Percentiles rank a stretch among this genome's conserved stretches.
Conservation (phyloP, 2,329 filamentous ascomycete species). For the Microcera coccophila region DNA sequence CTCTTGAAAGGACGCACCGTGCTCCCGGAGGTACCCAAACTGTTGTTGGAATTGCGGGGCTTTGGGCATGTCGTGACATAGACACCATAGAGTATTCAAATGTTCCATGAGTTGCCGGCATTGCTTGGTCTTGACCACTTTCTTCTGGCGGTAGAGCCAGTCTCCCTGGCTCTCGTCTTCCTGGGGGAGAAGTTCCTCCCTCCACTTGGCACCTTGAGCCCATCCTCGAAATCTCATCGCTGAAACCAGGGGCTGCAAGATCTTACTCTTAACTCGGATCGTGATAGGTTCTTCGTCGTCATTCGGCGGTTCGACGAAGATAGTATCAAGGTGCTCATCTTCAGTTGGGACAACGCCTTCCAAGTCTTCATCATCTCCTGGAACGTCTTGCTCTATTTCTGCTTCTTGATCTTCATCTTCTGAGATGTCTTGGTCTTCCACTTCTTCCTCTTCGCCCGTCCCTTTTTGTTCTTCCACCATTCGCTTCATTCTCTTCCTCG, state of each 20-base stretch:
- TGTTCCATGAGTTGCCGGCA: constrained; percentile 13
- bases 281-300: constrained; percentile 3
- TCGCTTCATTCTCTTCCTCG: not conserved
- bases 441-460: not conserved
- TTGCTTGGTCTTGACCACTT: not conserved
- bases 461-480: not conserved
- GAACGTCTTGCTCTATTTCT: not conserved
- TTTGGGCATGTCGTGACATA: constrained; percentile 15
- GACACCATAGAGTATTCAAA: constrained; percentile 11
- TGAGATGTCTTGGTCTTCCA: not conserved
- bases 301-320: constrained; percentile 15
- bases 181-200: not conserved
- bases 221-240: not conserved
- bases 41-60: constrained; percentile 11
- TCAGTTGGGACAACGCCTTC: not conserved
- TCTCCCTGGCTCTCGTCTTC: constrained; percentile 1
- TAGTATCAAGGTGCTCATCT: constrained; percentile 13
- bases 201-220: constrained; percentile 10
- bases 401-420: not conserved
- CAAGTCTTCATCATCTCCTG: not conserved
- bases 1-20: constrained; percentile 3
- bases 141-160: constrained; percentile 2
- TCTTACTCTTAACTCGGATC: constrained; percentile 7
- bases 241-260: not conserved
- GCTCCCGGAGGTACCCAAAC: constrained; percentile 10